Percentiles rank a stretch among this genome's conserved stretches.
Conservation (phyloP, 192 early-diverging fungal genomes). For the Coemansia erecta region DNA sequence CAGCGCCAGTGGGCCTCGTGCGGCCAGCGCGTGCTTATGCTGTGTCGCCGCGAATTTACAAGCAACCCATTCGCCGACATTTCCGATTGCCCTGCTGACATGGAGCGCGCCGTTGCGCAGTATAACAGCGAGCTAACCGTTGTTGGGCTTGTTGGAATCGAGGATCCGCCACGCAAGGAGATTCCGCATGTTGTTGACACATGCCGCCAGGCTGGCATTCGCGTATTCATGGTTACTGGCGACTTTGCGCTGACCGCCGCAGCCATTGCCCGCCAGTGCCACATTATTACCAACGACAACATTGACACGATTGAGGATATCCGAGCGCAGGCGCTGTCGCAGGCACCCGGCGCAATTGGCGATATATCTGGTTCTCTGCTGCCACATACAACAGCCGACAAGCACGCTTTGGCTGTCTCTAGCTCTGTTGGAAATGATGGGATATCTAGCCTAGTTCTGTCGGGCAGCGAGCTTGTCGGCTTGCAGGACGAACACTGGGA, state of each 20-base stretch:
- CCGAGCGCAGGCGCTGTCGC: background rate
- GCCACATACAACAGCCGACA: too few species aligned
- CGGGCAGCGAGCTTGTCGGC: slow-evolving; percentile 62
- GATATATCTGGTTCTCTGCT: too few species aligned
- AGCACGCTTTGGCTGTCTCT: background rate
- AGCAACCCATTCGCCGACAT: slow-evolving; percentile 46
- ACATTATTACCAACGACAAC: slow-evolving; percentile 59
- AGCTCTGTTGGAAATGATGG: background rate
- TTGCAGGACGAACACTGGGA: slow-evolving; percentile 72
- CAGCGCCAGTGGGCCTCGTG: slow-evolving; percentile 58
- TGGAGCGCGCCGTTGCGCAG: slow-evolving; percentile 27
- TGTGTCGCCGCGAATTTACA: slow-evolving; percentile 43
- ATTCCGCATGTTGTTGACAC: slow-evolving; percentile 60
- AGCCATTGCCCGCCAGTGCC: slow-evolving; percentile 73
- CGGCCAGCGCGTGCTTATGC: slow-evolving; percentile 60
- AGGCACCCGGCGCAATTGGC: background rate
- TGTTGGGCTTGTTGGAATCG: slow-evolving; percentile 73
- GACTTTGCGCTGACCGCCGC: slow-evolving; percentile 77
- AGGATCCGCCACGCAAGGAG: slow-evolving; percentile 83
- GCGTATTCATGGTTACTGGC: slow-evolving; percentile 86
- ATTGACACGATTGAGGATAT: slow-evolving; percentile 42
- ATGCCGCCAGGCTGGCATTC: slow-evolving; percentile 63
- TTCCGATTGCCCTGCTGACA: slow-evolving; percentile 25
- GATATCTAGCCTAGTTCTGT: slow-evolving; percentile 56
- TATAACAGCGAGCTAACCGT: slow-evolving; percentile 57